Percentiles rank a stretch among this genome's conserved stretches.
Evolutionary conservation across 306 rosid species (phyloP).

Genomic region (Castanea mollissima): DNA sequence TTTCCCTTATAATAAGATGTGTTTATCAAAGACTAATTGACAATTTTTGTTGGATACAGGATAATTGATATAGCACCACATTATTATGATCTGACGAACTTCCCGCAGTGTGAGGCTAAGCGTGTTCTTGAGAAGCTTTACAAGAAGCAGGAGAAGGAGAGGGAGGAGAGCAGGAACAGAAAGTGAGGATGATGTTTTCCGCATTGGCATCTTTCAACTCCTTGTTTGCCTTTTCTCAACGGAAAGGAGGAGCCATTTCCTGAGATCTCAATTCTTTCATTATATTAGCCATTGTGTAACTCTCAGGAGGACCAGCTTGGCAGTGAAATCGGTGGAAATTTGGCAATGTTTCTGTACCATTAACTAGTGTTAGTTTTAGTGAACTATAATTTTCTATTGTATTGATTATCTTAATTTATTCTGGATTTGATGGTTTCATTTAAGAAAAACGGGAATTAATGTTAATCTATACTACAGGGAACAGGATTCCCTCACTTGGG

Average conservation of each 20-base stretch:
- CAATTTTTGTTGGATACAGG: conserved; percentile 45
- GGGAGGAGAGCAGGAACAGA: conserved; percentile 50
- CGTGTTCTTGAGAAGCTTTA: conserved; percentile 81
- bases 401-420: not conserved
- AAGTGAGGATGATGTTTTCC: conserved; percentile 35
- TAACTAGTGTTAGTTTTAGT: not conserved
- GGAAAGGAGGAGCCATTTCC: not conserved
- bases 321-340: not conserved
- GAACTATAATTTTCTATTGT: not conserved
- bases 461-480: no score
- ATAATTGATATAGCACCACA: conserved; percentile 80
- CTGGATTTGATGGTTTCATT: conserved; percentile 4
- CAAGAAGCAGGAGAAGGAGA: conserved; percentile 81
- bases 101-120: conserved; percentile 92
- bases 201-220: not conserved
- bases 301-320: not conserved
- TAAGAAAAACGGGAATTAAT: no score
- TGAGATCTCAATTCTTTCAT: not conserved
- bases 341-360: conserved; percentile 1
- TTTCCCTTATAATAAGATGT: not conserved
- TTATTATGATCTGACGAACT: conserved; percentile 76
- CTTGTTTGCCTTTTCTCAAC: conserved; percentile 7
- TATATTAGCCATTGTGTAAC: not conserved
- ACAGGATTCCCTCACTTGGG: no score
- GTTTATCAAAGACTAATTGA: not conserved